Evolutionary conservation across 2,329 filamentous ascomycete species (phyloP), one percentile per base, ranked within the genome.

Genomic region (Hirsutella thompsonii): DNA sequence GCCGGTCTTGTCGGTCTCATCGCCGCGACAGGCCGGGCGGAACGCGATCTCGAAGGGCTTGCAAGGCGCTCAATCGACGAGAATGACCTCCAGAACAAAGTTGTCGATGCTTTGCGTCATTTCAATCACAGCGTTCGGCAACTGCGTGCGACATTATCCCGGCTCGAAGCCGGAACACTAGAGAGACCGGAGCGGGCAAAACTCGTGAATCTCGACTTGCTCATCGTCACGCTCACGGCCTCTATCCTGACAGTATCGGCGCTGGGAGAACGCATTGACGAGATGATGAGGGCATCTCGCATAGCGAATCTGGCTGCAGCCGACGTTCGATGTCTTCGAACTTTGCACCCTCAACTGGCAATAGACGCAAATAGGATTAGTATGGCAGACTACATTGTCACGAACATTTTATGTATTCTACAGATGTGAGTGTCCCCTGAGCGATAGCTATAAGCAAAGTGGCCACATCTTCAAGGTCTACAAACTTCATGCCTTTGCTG

Each of bases 221-320:
- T 52, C 11, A 29, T 49, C n/a, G 42, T 42, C 19, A 35, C 48
- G 10, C 30, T 50, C 23, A 42, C 43, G 20, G 48, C 47, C 8
- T 32, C 40, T 4, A 38, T 43, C n/a, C 19, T 48, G 21, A 45
- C 48, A 29, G 13, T 52, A 2, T 48, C 47, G 1, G 48, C 46
- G 29, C 39, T 49, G 28, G 42, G 45, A 13, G 23, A 21, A n/a
- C 33, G 41, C 33, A 38, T 52, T 19, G 40, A 42, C 2, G 41
- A 36, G 35, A 26, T 26, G 11, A 11, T n/a, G n/a, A n/a, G n/a
- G n/a, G n/a, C n/a, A n/a, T n/a, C n/a, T n/a, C n/a, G n/a, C n/a
- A n/a, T n/a, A n/a, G n/a, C n/a, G n/a, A n/a, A n/a, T n/a, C n/a
- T n/a, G n/a, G n/a, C n/a, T n/a, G n/a, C n/a, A n/a, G n/a, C n/a